Conservation (phyloP, 2,329 filamentous ascomycete species). For the Cordyceps javanica region DNA sequence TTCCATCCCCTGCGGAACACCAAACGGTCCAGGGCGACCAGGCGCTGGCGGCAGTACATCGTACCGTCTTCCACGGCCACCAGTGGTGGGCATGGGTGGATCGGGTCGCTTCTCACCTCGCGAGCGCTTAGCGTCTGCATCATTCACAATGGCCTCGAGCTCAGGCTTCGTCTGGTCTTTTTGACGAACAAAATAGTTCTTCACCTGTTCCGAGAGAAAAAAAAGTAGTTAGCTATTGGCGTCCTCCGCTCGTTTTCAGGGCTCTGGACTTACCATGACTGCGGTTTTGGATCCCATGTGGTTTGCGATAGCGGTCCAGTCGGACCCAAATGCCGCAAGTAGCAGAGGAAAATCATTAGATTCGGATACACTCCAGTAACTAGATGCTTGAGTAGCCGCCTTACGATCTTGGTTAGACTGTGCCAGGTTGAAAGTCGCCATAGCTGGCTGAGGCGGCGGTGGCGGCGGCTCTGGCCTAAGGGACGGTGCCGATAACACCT, state of each 20-base stretch:
- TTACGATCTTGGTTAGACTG: conserved; percentile 45
- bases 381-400: conserved; percentile 57
- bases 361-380: conserved; percentile 84
- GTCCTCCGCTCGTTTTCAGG: neutral
- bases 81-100: conserved; percentile 50
- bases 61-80: conserved; percentile 45
- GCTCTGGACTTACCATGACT: conserved; percentile 58
- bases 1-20: conserved; percentile 40
- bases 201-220: conserved; percentile 27
- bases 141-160: conserved; percentile 53
- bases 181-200: conserved; percentile 61
- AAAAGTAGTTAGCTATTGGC: neutral
- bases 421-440: conserved; percentile 45
- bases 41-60: conserved; percentile 30
- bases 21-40: conserved; percentile 34
- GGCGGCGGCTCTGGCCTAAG: conserved; percentile 46
- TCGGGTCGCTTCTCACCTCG: conserved; percentile 55
- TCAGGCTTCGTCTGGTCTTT: conserved; percentile 53
- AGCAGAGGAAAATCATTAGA: conserved; percentile 69
- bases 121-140: conserved; percentile 51
- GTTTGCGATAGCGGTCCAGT: conserved; percentile 68
- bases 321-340: conserved; percentile 69
- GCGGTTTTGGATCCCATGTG: conserved; percentile 81
- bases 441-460: conserved; percentile 39
- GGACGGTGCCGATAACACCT: conserved; percentile 51